These are phyloP conservation scores for Schrenkiella parvula DNA, from an alignment of 345 rosid species.

Conservation along the genomic window DNA sequence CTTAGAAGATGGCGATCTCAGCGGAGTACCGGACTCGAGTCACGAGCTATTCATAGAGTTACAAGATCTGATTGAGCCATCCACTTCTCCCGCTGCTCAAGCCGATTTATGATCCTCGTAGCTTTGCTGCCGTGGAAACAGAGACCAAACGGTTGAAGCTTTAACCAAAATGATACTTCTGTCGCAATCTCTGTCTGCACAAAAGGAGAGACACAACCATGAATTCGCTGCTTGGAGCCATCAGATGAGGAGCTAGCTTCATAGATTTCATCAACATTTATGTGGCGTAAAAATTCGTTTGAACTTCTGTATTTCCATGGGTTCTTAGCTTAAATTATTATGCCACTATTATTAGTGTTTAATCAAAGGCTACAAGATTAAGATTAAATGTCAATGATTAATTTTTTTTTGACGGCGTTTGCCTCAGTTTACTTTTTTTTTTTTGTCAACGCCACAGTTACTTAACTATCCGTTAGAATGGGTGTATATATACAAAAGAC, in stretches of 20 bases:
- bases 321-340: constrained; percentile 10
- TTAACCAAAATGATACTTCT: neutral
- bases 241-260: constrained; percentile 6
- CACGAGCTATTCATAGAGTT: constrained; percentile 11
- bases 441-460: neutral
- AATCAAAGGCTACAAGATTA: neutral
- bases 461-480: neutral
- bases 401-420: no score
- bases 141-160: constrained; percentile 13
- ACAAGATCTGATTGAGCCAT: constrained; percentile 11
- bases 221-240: neutral
- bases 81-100: constrained; percentile 12
- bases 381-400: neutral
- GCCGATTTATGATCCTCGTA: constrained; percentile 4
- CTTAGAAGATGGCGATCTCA: constrained; percentile 11
- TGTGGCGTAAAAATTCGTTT: neutral
- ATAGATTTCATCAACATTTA: constrained; percentile 13
- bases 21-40: neutral
- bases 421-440: no score
- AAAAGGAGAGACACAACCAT: neutral
- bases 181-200: neutral
- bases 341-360: neutral
- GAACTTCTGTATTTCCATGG: neutral
- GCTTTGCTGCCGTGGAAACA: constrained; percentile 5
- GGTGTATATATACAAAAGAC: neutral